Base-by-base conservation (phyloP, 768 basidiomycete genomes). In the Lactarius akahatsu region DNA sequence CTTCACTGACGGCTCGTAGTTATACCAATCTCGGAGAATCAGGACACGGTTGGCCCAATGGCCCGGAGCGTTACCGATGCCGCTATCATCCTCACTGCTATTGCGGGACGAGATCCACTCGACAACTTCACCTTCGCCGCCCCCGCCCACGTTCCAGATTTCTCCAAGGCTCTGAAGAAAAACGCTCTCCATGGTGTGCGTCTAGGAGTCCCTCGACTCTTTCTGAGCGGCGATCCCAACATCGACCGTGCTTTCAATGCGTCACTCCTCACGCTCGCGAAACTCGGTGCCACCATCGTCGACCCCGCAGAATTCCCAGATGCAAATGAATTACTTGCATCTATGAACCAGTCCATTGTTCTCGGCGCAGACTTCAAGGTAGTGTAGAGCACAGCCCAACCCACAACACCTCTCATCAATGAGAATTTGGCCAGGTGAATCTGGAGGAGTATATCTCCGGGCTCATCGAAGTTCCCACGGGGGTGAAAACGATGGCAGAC, bases 231-330 rank as follows among this genome's bases (percentile, higher is more conserved):
- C 16, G 72, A 73, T 36, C 23, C 69, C 4, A 61, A 73, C 26
- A 72, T 77, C 36, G 63, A 74, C 3, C 68, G 78, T 7, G 79
- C 77, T 43, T 83, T 83, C 72, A 72, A 80, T 57, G 74, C 73
- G 7, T 76, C 79, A 2, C 69, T 84, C 26, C 74, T 75, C 38
- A 72, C 76, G 11, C 72, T 84, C 23, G 72, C 75, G 2, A 63
- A 66, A 3, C 75, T 82, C 7, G 83, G 82, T 18, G 83, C 82
- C 13, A 78, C 82, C 0, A 77, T 90, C 9, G 78, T 89, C 10
- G 88, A 90, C 72, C 86, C 87, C 1, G 84, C 86, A 1, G 85
- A 88, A 65, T 75, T 89, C 18, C 82, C 86, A 0, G 82, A 83
- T 32, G 83, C 82, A 4, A 77, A 80, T 0, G 85, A 85, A 62